Evolutionary conservation across 1,139 yeast species (phyloP).

Genomic region (Blastobotrys apis): DNA sequence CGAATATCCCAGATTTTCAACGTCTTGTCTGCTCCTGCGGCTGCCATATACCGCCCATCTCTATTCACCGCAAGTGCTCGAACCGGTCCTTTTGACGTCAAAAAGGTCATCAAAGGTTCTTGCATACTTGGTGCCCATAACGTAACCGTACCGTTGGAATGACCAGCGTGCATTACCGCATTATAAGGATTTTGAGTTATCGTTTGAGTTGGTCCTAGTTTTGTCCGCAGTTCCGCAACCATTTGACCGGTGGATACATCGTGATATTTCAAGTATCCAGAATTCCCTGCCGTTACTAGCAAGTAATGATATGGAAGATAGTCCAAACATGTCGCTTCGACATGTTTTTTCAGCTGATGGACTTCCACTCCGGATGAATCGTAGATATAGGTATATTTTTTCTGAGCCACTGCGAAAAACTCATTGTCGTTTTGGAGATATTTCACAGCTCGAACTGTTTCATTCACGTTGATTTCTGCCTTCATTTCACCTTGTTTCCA

Average conservation of each 20-base stretch:
- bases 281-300: constrained; percentile 79
- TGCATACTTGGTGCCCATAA: constrained; percentile 92
- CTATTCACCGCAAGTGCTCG: constrained; percentile 83
- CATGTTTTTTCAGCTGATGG: constrained; percentile 85
- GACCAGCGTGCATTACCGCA: constrained; percentile 92
- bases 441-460: constrained; percentile 85
- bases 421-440: constrained; percentile 82
- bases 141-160: constrained; percentile 86
- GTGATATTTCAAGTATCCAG: constrained; percentile 86
- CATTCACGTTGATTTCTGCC: constrained; percentile 80
- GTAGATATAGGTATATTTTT: constrained; percentile 87
- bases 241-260: constrained; percentile 91
- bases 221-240: constrained; percentile 79
- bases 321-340: constrained; percentile 77
- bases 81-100: constrained; percentile 81
- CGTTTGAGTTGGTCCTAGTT: constrained; percentile 83
- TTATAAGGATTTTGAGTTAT: constrained; percentile 94
- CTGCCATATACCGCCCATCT: constrained; percentile 92
- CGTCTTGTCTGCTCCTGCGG: constrained; percentile 81
- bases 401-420: constrained; percentile 94
- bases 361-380: constrained; percentile 88
- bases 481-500: constrained; percentile 85
- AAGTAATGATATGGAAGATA: constrained; percentile 91
- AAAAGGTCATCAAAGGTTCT: constrained; percentile 78
- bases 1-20: constrained; percentile 93